phyloP scores from a whole-genome alignment of 495 filamentous ascomycete species.

The Alectoria sarmentosa region DNA sequence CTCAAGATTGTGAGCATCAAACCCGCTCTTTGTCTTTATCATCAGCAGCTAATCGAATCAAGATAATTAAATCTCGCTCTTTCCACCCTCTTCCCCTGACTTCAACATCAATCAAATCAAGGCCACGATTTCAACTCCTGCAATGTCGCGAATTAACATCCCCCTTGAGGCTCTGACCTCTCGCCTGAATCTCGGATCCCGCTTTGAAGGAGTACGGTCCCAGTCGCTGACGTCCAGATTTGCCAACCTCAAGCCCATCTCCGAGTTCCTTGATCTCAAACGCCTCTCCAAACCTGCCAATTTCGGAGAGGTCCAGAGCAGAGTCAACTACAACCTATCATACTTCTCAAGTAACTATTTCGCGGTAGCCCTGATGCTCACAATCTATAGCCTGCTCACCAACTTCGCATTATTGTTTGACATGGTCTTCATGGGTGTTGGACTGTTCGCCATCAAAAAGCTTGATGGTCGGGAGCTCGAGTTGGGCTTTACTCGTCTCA shows the following conservation, averaged over 20 bases:
- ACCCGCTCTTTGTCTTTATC: not conserved
- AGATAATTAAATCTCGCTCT: not conserved
- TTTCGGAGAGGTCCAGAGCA: constrained; percentile 84
- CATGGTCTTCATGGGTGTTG: constrained; percentile 74
- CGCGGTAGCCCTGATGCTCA: constrained; percentile 85
- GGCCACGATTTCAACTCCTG: not conserved
- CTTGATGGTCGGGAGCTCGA: constrained; percentile 83
- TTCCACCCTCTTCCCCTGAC: not conserved
- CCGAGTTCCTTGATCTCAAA: constrained; percentile 94
- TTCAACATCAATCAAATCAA: not conserved
- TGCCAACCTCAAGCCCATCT: constrained; percentile 82
- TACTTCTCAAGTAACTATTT: constrained; percentile 99
- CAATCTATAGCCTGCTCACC: constrained; percentile 88
- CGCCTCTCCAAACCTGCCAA: constrained; percentile 87
- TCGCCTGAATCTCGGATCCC: constrained; percentile 69
- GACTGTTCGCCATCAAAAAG: constrained; percentile 85
- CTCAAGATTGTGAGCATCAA: not conserved
- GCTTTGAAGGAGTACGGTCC: constrained; percentile 70
- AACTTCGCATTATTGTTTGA: constrained; percentile 81
- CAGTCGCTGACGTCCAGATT: constrained; percentile 75
- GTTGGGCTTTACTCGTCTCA: constrained; percentile 70
- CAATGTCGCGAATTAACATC: constrained; percentile 85
- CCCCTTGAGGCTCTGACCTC: constrained; percentile 88
- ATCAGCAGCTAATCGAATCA: not conserved
- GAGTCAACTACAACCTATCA: constrained; percentile 93